Conservation (phyloP, 495 filamentous ascomycete species). For the Eremomyces bilateralis region DNA sequence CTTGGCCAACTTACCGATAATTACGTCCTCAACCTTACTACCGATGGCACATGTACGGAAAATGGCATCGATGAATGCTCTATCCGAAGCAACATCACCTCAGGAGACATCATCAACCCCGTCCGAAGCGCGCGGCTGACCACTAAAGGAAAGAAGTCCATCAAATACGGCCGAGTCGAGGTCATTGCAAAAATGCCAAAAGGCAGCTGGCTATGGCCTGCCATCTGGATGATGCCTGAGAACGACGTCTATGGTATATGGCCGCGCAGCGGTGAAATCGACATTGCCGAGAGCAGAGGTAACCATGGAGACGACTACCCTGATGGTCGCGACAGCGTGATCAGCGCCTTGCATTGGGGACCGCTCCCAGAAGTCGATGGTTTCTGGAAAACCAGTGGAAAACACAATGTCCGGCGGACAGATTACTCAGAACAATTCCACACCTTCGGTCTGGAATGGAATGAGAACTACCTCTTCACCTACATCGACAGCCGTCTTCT, state of each 20-base stretch:
- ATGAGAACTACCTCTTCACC: conserved; percentile 9
- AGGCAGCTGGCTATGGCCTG: conserved; percentile 25
- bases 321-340: conserved; percentile 4
- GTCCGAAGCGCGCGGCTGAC: conserved; percentile 21
- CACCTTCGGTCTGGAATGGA: conserved; percentile 11
- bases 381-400: conserved; percentile 5
- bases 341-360: conserved; percentile 9
- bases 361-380: conserved; percentile 5
- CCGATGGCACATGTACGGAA: conserved; percentile 15
- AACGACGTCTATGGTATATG: conserved; percentile 17
- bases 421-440: conserved; percentile 8
- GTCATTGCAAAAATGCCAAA: conserved; percentile 23
- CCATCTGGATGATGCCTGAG: conserved; percentile 26
- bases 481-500: conserved; percentile 10
- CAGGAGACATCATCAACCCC: conserved; percentile 20
- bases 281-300: conserved; percentile 8
- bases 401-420: conserved; percentile 1
- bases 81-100: conserved; percentile 17
- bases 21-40: conserved; percentile 20
- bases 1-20: conserved; percentile 13
- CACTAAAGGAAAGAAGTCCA: conserved; percentile 20
- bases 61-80: conserved; percentile 12
- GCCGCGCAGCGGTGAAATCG: conserved; percentile 15
- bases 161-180: conserved; percentile 23
- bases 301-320: conserved; percentile 3